phyloP scores from a whole-genome alignment of 345 rosid species.

The Melastoma malabathricum region DNA sequence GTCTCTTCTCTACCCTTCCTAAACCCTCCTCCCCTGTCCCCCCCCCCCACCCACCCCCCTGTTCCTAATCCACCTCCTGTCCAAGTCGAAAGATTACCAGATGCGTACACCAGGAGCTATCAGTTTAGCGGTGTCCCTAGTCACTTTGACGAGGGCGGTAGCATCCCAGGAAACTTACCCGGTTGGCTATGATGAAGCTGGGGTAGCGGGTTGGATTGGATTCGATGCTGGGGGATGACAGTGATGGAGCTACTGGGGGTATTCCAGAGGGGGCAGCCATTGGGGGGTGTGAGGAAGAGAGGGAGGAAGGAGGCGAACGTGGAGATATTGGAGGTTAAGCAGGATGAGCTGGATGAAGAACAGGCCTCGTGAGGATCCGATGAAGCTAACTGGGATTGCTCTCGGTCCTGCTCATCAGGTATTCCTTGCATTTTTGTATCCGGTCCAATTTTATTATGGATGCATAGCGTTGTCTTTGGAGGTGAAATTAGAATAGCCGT shows the following conservation, averaged over 20 bases:
- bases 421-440: not conserved
- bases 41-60: slow-evolving; percentile 2
- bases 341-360: slow-evolving; percentile 90
- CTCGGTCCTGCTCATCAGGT: slow-evolving; percentile 96
- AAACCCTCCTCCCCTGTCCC: slow-evolving; percentile 1
- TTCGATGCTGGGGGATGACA: no score
- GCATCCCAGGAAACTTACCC: no score
- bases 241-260: slow-evolving; percentile 21
- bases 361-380: slow-evolving; percentile 79
- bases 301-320: slow-evolving; percentile 54
- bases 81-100: not conserved
- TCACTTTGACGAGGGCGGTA: no score
- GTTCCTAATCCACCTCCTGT: no score
- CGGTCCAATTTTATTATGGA: no score
- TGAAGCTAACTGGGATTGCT: slow-evolving; percentile 79
- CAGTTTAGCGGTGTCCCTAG: slow-evolving; percentile 6
- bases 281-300: slow-evolving; percentile 46
- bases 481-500: no score
- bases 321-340: slow-evolving; percentile 81
- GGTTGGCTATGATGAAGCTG: not conserved
- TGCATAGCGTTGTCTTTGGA: no score
- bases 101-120: slow-evolving; percentile 18
- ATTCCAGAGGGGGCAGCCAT: slow-evolving; percentile 21
- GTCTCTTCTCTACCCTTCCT: slow-evolving; percentile 11
- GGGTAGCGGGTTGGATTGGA: slow-evolving; percentile 9